These are phyloP conservation scores for Cnidoscolus chayamansa DNA, from an alignment of 441 rosid genomes.

Conservation along the genomic window DNA sequence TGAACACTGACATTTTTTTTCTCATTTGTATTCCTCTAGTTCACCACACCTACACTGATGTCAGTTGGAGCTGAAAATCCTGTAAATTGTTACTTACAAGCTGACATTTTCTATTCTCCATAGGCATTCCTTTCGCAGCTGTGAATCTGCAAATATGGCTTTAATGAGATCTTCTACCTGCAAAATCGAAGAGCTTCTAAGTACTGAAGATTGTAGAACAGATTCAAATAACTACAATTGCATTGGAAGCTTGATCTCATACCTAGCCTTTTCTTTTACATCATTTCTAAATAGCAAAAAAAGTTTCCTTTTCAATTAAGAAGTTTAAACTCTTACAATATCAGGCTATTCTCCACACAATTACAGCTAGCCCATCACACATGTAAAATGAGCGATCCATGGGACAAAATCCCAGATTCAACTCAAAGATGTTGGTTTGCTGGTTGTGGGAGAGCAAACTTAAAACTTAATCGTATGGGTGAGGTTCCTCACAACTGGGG, in stretches of 20 bases:
- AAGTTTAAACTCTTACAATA: neutral
- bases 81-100: slow-evolving; percentile 23
- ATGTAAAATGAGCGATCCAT: neutral
- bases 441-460: neutral
- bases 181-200: slow-evolving; percentile 19
- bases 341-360: neutral
- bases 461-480: neutral
- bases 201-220: slow-evolving; percentile 2
- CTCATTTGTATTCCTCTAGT: neutral
- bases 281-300: neutral
- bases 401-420: neutral
- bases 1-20: neutral
- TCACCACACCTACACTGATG: neutral
- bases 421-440: neutral
- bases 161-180: slow-evolving; percentile 81
- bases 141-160: slow-evolving; percentile 85
- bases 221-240: neutral
- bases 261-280: neutral
- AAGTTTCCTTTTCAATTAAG: no score
- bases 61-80: neutral
- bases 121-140: slow-evolving; percentile 85
- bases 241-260: neutral
- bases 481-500: neutral
- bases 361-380: neutral
- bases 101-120: slow-evolving; percentile 67